Evolutionary conservation across 2,329 filamentous ascomycete species (phyloP), one percentile per base, ranked within the genome.

Genomic region (Alternaria sp.): DNA sequence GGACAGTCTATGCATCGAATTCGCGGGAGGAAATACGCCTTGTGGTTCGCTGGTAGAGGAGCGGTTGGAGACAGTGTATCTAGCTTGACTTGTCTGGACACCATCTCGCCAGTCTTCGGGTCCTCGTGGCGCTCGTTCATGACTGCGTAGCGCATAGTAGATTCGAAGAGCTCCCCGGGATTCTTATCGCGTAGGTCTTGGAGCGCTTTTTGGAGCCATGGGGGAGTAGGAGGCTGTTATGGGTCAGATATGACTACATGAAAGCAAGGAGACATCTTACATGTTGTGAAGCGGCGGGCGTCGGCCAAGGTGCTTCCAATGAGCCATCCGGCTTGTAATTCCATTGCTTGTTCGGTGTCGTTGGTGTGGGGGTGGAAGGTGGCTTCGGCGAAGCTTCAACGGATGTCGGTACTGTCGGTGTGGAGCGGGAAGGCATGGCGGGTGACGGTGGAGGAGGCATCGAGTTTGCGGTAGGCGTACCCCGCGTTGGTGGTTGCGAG

Each of bases 1-100:
- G 93, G 93, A 78, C 96, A 98, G 79, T 99, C 96, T 50, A 91
- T 88, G 79, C 96, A 99, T 62, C 93, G 87, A 67, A 99, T 97
- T 55, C 96, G 87, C 9, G 96, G 96, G 54, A 97, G 85, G 81
- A 91, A 98, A 81, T 92, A 92, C 71, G 91, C 93, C 73, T 91
- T 92, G 65, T 93, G 84, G 65, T 91, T 87, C 64, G 86, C 84
- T 58, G 87, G 90, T 9, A 86, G 82, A 15, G 85, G 83, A 47
- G 86, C 83, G 41, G 84, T 85, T 2, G 78, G 74, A 14, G 76
- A 74, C 10, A 82, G 63, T 37, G 85, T 73, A 77, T 84, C 81
- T 26, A 82, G 81, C 41, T 89, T 83, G 55, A 92, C 85, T 21
- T 89, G 88, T 37, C 71, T 73, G 9, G 71, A 45, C 30, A 67